These are phyloP conservation scores for Trichothecium sympodiale DNA, from an alignment of 2,329 filamentous ascomycete species.

Conservation along the genomic window DNA sequence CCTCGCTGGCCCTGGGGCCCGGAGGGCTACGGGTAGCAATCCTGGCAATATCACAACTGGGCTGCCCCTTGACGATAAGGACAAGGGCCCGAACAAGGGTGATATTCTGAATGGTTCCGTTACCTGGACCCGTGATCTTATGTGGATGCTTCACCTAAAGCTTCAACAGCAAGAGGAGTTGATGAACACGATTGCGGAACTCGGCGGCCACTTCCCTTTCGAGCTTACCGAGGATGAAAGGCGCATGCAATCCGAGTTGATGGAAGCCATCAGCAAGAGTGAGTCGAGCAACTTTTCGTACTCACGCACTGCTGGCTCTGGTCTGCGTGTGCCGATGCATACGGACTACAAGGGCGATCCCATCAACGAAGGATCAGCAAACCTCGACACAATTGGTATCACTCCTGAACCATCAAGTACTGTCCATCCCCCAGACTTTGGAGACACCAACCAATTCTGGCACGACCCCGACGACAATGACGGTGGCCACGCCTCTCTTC, in stretches of 20 bases:
- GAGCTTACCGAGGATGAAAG: conserved; percentile 83
- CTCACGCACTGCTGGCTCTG: conserved; percentile 70
- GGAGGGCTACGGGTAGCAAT: conserved; percentile 60
- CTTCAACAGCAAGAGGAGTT: conserved; percentile 84
- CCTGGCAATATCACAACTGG: conserved; percentile 83
- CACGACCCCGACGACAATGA: conserved; percentile 61
- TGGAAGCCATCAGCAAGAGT: conserved; percentile 77
- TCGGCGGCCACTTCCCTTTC: conserved; percentile 69
- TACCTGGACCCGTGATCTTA: conserved; percentile 92
- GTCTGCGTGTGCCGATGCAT: conserved; percentile 82
- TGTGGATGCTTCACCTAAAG: conserved; percentile 92
- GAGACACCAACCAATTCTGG: conserved; percentile 47
- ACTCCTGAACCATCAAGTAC: conserved; percentile 18
- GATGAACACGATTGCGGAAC: conserved; percentile 58
- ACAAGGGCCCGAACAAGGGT: conserved; percentile 97
- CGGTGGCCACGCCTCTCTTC: conserved; percentile 53
- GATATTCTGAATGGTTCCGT: conserved; percentile 96
- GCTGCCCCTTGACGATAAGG: conserved; percentile 88
- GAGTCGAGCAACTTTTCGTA: conserved; percentile 69
- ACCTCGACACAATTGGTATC: conserved; percentile 23
- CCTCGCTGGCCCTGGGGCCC: conserved; percentile 72
- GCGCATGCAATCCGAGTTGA: conserved; percentile 87
- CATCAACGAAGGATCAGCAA: conserved; percentile 30
- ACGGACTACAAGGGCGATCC: conserved; percentile 84
- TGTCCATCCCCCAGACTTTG: conserved; percentile 23